Base-by-base conservation (phyloP, 768 basidiomycete species). In the Udeniomyces megalosporus region DNA sequence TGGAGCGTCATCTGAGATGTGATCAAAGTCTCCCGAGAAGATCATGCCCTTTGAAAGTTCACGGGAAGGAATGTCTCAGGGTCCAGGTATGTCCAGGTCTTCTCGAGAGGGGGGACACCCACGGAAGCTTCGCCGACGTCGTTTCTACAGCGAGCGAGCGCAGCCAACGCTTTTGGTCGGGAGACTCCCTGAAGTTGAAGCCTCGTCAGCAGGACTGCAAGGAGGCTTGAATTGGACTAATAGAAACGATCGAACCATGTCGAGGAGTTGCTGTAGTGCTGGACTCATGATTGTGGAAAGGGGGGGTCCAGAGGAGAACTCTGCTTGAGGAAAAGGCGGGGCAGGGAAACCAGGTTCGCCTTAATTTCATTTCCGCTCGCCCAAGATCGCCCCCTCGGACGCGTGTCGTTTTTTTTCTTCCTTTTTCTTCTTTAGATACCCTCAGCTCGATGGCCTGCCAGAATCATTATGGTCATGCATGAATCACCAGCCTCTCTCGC, bases 91-190 rank as follows among this genome's bases (percentile, higher is more conserved):
- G 29, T 20, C 14, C 10, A 24, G 32, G n/a, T 35, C 24, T 35
- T 15, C 4, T 26, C 15, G 20, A 24, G 22, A 34, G 15, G 38
- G 20, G 26, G 24, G 44, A 82, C 26, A 50, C 79, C 79, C 72
- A 89, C 89, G 2, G 90, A 89, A 15, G 91, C 91, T 70, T 86
- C 79, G 86, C 88, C 88, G 38, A 91, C 88, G 78, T 96, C 90
- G 66, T 70, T 70, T 51, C 82, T 86, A 71, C 85, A 80, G 69
- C 83, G 82, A 66, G 78, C 80, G 70, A 95, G 74, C 20, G 91
- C 91, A 32, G 85, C 86, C 68, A 80, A 81, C 45, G 92, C 91
- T 75, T 91, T 86, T 14, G 82, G 80, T 12, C 75, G 71, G 0
- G 85, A 86, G 32, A 88, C 88, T 67, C 91, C 91, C 91, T 92